Evolutionary conservation across 140 eudicot genomes (phyloP), one percentile per base, ranked within the genome.

Genomic region (Bidens hawaiensis): DNA sequence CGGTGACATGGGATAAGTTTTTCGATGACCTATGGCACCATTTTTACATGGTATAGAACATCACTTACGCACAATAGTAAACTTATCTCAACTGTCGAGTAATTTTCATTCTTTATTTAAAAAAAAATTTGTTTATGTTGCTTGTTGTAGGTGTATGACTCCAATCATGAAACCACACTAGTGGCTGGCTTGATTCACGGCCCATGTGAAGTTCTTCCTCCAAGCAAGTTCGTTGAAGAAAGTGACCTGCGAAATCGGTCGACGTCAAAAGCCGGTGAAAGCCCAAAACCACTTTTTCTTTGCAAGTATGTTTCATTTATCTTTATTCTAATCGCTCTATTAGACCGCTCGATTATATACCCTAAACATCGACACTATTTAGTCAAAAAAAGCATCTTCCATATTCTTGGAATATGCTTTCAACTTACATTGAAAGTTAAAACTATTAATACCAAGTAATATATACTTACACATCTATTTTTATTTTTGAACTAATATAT

Each of bases 131-230:
- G 28, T 17, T 43, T 70, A 9, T 27, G 28, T 63, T 33, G 47
- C 54, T 66, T 28, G n/a, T 31, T 31, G 14, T 71, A 88, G 96
- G 96, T 88, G 8, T 88, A 82, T 33, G 94, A 88, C 57, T 88
- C 96, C 51, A 79, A 78, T 62, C 68, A 67, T 75, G 83, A 65
- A 54, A 74, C 64, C 42, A 62, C 71, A 16, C 9, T 88, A 52
- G 46, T 59, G 75, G 94, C 90, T 33, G 83, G 87, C 13, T 61
- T 77, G 69, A 79, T 88, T 65, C 76, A 82, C 67, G 79, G 87
- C 65, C 85, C 90, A 4, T 88, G 96, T 75, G 74, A 76, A 62
- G 90, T 88, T 67, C 89, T 84, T 66, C 83, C 87, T 49, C 81
- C 86, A 27, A 77, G 80, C 73, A 78, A 69, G 16, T 88, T 76